phyloP scores from a whole-genome alignment of 768 basidiomycete species.

The Rhodotorula taiwanensis region DNA sequence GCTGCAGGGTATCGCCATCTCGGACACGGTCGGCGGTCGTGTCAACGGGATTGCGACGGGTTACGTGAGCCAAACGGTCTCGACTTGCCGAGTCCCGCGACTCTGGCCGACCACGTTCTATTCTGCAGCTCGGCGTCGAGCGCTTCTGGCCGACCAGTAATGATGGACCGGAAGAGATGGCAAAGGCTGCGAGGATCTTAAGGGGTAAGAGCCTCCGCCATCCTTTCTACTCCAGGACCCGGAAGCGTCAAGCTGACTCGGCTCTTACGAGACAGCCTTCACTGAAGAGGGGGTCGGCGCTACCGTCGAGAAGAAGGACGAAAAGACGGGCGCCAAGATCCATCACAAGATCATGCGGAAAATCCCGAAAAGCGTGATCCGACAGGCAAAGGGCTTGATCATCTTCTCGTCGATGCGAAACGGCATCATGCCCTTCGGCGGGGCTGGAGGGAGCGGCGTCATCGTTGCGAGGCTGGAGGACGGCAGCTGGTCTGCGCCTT shows the following conservation, averaged over 20 bases:
- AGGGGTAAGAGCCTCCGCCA: constrained; percentile 4
- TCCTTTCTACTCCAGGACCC: neutral
- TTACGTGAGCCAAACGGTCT: neutral
- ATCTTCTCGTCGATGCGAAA: constrained; percentile 39
- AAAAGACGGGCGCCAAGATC: constrained; percentile 27
- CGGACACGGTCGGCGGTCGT: constrained; percentile 16
- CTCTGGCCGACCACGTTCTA: neutral
- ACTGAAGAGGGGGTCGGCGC: constrained; percentile 30
- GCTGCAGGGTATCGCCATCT: constrained; percentile 19
- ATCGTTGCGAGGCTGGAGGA: constrained; percentile 26
- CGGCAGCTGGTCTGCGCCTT: constrained; percentile 40
- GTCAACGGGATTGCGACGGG: constrained; percentile 20
- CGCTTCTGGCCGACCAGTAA: constrained; percentile 30
- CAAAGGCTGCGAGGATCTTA: constrained; percentile 39
- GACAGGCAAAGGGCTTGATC: constrained; percentile 28
- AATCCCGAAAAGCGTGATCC: constrained; percentile 20
- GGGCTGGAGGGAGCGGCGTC: constrained; percentile 20
- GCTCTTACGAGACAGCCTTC: constrained; percentile 21
- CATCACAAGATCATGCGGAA: constrained; percentile 29
- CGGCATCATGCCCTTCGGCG: constrained; percentile 26
- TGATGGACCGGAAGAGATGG: constrained; percentile 33
- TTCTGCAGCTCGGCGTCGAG: constrained; percentile 3
- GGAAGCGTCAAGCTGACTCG: neutral
- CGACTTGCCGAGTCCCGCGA: neutral
- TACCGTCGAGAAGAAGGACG: constrained; percentile 12